Conservation (phyloP, 2,329 filamentous ascomycete species). For the Aspergillus novoparasiticus region DNA sequence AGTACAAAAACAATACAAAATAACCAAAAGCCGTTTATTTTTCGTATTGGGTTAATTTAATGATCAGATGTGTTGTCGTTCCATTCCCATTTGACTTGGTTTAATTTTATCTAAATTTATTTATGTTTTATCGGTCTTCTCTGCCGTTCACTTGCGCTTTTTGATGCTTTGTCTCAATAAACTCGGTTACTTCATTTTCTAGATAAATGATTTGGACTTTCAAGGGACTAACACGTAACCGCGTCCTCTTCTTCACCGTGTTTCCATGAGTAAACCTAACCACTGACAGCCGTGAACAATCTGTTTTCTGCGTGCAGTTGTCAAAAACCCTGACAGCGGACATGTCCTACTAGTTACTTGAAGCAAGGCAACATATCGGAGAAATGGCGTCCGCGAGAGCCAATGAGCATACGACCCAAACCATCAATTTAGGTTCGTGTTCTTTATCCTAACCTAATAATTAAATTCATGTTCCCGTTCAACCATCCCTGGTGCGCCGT, state of each 20-base stretch:
- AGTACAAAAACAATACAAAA: not conserved
- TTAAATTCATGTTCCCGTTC: not conserved
- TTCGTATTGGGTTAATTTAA: no score
- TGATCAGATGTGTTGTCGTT: no score
- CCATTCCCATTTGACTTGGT: no score
- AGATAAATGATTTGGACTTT: not conserved
- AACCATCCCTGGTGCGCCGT: not conserved
- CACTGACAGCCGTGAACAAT: not conserved
- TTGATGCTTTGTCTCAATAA: not conserved
- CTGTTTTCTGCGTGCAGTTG: not conserved
- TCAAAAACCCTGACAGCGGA: slow-evolving; percentile 11
- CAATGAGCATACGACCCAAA: slow-evolving; percentile 4
- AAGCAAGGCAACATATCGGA: slow-evolving; percentile 16
- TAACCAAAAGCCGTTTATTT: no score
- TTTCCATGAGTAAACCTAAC: not conserved
- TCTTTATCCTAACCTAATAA: slow-evolving; percentile 4
- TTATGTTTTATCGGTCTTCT: not conserved
- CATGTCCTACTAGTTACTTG: slow-evolving; percentile 1
- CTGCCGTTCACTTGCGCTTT: not conserved
- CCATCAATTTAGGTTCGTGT: not conserved
- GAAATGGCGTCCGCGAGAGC: slow-evolving; percentile 7
- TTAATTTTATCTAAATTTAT: not conserved
- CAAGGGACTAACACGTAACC: not conserved
- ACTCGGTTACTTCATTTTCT: not conserved
- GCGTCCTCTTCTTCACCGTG: not conserved